Percentiles rank a stretch among this genome's conserved stretches.
Conservation (phyloP, 1,139 yeast species). For the Candida dubliniensis region DNA sequence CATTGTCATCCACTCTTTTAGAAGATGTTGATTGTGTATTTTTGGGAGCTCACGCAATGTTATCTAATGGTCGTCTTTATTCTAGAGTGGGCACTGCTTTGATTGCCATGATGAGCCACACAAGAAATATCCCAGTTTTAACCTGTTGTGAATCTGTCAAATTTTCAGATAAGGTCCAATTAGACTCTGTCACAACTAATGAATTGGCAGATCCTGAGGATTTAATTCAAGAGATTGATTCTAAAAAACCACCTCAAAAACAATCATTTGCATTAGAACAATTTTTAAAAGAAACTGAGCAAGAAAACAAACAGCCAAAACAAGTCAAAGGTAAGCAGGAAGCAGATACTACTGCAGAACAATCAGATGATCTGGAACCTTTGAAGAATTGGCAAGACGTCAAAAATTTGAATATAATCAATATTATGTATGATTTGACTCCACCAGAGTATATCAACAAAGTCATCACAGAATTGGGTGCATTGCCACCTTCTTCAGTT, state of each 20-base stretch:
- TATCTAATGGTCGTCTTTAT: conserved; percentile 89
- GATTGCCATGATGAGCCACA: conserved; percentile 87
- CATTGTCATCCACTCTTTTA: conserved; percentile 75
- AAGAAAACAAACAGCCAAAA: conserved; percentile 19
- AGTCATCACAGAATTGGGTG: conserved; percentile 94
- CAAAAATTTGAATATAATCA: conserved; percentile 68
- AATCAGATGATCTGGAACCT: conserved; percentile 23
- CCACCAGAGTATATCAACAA: conserved; percentile 94
- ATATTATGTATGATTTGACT: conserved; percentile 89
- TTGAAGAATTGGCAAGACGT: conserved; percentile 65
- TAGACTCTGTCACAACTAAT: conserved; percentile 91
- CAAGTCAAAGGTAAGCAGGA: conserved; percentile 15
- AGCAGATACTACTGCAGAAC: conserved; percentile 12
- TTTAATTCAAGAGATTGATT: conserved; percentile 49
- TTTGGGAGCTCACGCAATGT: conserved; percentile 96
- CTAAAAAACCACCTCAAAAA: conserved; percentile 57
- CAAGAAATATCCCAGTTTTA: conserved; percentile 87
- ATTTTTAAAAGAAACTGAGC: conserved; percentile 50
- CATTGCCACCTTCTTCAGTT: conserved; percentile 94
- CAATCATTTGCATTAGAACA: conserved; percentile 67
- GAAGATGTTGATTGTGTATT: conserved; percentile 85
- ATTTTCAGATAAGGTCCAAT: conserved; percentile 91
- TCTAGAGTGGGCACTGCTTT: conserved; percentile 95
- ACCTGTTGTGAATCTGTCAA: conserved; percentile 96
- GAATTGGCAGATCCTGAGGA: conserved; percentile 89